phyloP scores from a whole-genome alignment of 2,329 filamentous ascomycete genomes.

The Fusarium citri region DNA sequence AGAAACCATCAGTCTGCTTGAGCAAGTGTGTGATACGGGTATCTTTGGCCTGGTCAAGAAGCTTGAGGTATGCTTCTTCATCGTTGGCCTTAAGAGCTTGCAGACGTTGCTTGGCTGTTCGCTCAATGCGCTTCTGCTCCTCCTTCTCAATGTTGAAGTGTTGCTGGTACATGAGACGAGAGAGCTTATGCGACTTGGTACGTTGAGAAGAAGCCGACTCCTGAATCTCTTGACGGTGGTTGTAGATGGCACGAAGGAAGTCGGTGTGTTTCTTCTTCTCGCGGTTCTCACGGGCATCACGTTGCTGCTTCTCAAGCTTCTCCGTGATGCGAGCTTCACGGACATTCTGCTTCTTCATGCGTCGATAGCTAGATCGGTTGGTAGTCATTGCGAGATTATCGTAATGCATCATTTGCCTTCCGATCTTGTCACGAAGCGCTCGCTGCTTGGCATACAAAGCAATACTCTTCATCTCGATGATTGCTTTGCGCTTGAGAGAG shows the following conservation, averaged over 20 bases:
- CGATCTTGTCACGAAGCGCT: constrained; percentile 85
- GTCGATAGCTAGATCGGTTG: constrained; percentile 88
- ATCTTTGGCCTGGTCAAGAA: constrained; percentile 98
- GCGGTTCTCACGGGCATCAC: constrained; percentile 92
- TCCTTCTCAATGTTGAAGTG: constrained; percentile 99
- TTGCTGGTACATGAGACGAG: constrained; percentile 87
- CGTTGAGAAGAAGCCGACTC: constrained; percentile 75
- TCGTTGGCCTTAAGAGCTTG: constrained; percentile 99
- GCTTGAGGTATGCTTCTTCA: constrained; percentile 97
- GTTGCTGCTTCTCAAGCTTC: constrained; percentile 98
- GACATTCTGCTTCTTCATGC: constrained; percentile 96
- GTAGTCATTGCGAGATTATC: constrained; percentile 98
- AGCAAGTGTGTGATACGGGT: constrained; percentile 98
- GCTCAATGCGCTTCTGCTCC: constrained; percentile 97
- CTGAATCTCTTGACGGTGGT: constrained; percentile 82
- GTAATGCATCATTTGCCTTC: constrained; percentile 92
- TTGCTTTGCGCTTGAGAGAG: constrained; percentile 84
- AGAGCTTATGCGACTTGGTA: constrained; percentile 84
- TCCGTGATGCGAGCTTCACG: constrained; percentile 97
- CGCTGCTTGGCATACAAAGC: constrained; percentile 90
- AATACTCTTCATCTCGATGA: constrained; percentile 96
- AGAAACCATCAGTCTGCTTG: constrained; percentile 96
- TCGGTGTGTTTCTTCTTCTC: constrained; percentile 98
- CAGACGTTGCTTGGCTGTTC: constrained; percentile 98
- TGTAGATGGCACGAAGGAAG: constrained; percentile 87